A percentile compares a stretch with the other conserved stretches of the same genome.
These are phyloP conservation scores for Aspergillus oerlinghausenensis DNA, from an alignment of 2,329 filamentous ascomycete genomes.

Conservation along the genomic window DNA sequence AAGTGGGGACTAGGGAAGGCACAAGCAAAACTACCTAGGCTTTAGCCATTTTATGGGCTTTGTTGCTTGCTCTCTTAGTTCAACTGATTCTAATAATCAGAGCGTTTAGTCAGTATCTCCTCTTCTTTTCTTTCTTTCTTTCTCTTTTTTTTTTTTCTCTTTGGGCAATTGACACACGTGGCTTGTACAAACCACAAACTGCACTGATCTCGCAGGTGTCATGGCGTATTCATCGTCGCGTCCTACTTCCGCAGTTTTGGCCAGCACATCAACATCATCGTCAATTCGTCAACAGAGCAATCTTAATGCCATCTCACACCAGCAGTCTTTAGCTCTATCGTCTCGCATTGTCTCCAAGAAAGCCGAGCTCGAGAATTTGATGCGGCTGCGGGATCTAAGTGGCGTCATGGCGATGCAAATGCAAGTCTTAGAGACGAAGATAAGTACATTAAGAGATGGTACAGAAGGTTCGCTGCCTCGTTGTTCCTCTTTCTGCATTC, in stretches of 20 bases:
- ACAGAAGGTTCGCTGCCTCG: slow-evolving; percentile 49
- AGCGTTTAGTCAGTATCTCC: not conserved
- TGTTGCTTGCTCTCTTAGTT: not conserved
- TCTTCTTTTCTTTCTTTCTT: not conserved
- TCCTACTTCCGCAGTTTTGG: slow-evolving; percentile 28
- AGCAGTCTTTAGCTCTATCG: slow-evolving; percentile 55
- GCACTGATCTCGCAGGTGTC: not conserved
- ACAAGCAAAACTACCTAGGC: not conserved
- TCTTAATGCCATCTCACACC: slow-evolving; percentile 29
- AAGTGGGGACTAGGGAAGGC: slow-evolving; percentile 6
- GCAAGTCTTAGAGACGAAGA: slow-evolving; percentile 57
- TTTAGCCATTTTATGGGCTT: not conserved
- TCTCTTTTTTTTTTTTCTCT: not conserved
- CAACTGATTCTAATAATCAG: slow-evolving; percentile 5
- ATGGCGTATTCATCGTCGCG: slow-evolving; percentile 38
- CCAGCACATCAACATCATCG: slow-evolving; percentile 21
- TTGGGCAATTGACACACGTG: not conserved
- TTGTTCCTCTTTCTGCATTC: not conserved
- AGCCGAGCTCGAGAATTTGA: slow-evolving; percentile 58
- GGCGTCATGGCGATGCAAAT: slow-evolving; percentile 59
- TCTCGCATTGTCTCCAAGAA: slow-evolving; percentile 61
- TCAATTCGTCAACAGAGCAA: slow-evolving; percentile 29
- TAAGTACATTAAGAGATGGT: slow-evolving; percentile 57
- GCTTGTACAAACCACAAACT: not conserved
- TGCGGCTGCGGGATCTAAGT: slow-evolving; percentile 58